phyloP scores from a whole-genome alignment of 345 rosid genomes.

The Eucalyptus pauciflora region DNA sequence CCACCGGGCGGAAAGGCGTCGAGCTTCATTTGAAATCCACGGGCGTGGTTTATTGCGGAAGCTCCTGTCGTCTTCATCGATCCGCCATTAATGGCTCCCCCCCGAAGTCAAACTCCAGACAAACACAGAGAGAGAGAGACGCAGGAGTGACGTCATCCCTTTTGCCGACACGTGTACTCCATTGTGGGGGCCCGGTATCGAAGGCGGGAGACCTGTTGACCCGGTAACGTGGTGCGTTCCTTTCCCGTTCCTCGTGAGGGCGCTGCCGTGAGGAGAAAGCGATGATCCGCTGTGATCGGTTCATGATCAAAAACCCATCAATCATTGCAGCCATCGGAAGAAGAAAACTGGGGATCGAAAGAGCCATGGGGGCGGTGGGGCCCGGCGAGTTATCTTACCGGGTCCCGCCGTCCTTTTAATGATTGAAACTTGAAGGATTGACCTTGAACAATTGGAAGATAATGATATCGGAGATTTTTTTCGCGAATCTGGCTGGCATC shows the following conservation, averaged over 20 bases:
- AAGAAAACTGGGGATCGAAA: background rate
- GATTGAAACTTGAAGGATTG: fast-evolving
- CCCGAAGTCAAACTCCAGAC: background rate
- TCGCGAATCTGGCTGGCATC: fast-evolving
- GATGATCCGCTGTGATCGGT: background rate
- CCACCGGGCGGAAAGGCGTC: background rate
- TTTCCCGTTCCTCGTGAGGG: background rate
- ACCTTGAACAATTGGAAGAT: fast-evolving
- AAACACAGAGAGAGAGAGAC: background rate
- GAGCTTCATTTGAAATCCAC: background rate
- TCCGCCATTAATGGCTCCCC: background rate
- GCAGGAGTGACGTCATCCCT: background rate
- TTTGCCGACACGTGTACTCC: background rate
- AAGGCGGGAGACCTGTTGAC: background rate
- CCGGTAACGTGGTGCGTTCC: background rate
- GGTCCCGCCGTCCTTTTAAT: fast-evolving
- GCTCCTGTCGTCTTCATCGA: background rate
- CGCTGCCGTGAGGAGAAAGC: background rate
- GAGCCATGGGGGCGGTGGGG: background rate
- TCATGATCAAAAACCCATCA: background rate
- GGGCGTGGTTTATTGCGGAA: background rate
- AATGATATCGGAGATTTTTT: background rate
- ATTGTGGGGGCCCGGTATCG: background rate
- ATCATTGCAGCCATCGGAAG: background rate
- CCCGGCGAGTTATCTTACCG: fast-evolving